Evolutionary conservation across 1,284 basidiomycete species (phyloP), one percentile per base, ranked within the genome.

Genomic region (Austropuccinia psidii): DNA sequence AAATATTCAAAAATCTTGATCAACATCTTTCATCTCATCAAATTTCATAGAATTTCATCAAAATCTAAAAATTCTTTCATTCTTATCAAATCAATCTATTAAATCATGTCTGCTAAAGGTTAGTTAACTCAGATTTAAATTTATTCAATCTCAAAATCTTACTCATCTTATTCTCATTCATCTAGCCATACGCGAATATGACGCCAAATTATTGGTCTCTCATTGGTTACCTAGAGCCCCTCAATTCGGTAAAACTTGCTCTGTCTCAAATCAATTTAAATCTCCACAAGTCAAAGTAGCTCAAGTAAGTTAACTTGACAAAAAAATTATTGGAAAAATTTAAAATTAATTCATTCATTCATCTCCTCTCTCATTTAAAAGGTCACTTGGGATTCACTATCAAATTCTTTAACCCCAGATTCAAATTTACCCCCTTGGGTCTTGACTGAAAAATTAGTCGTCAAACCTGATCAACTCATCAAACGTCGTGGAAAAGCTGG

Each of bases 401-500:
- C 91, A 29, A 87, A 89, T 79, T 83, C 87, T 37, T 88, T 96
- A 84, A 91, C 90, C 47, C 87, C 91, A 72, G 89, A 89, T 76
- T 84, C 83, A 65, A 85, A 87, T 79, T 85, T 93, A 75, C 90
- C 90, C 57, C 82, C 85, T 76, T 92, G 94, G 94, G 90, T 98
- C 33, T 76, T 77, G 69, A 78, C 54, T 19, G 76, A 77, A 74
- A 80, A 80, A 78, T 77, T 81, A 66, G 80, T 81, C 47, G 80
- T 79, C 62, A 81, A 81, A 77, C 80, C 80, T 49, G 96, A 98
- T 84, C 94, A 98, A 84, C 89, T 98, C 82, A 98, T 98, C 87
- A 98, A 98, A 86, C 90, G 95, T 79, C 90, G 96, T 78, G 96
- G 96, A 79, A 98, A 98, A 87, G 93, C 93, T 37, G 95, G 95